These are phyloP conservation scores for Senna tora DNA, from an alignment of 306 rosid species.

Conservation along the genomic window DNA sequence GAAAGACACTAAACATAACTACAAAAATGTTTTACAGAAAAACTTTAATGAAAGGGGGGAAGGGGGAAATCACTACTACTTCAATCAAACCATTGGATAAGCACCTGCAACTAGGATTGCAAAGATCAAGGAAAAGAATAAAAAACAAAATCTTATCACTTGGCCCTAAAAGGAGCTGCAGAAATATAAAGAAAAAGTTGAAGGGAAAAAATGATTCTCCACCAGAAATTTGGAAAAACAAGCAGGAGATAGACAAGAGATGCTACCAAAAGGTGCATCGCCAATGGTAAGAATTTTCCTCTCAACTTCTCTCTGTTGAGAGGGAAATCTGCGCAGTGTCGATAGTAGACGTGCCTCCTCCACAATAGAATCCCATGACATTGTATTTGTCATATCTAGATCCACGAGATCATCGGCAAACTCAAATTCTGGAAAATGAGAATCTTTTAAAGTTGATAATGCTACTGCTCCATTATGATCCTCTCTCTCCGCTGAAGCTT, in stretches of 20 bases:
- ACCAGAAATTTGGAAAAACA: conserved; percentile 13
- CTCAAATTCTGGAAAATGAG: conserved; percentile 8
- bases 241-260: background rate
- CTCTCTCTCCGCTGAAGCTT: background rate
- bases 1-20: too few species aligned
- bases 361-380: conserved; percentile 21
- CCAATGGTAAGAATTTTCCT: background rate
- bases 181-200: conserved; percentile 22
- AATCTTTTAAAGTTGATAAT: too few species aligned
- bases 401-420: conserved; percentile 18
- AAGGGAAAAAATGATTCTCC: background rate
- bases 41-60: too few species aligned
- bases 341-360: background rate
- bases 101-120: too few species aligned
- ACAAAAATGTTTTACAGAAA: too few species aligned
- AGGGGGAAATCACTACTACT: too few species aligned
- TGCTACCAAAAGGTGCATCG: conserved; percentile 26
- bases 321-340: background rate
- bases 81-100: too few species aligned
- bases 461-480: background rate
- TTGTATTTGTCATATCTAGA: background rate
- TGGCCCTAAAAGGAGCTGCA: conserved; percentile 15
- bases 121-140: conserved; percentile 15
- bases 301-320: conserved; percentile 21
- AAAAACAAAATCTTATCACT: conserved; percentile 7